These are phyloP conservation scores for Musa balbisiana DNA, from an alignment of 202 grass and related monocot species.

Conservation along the genomic window DNA sequence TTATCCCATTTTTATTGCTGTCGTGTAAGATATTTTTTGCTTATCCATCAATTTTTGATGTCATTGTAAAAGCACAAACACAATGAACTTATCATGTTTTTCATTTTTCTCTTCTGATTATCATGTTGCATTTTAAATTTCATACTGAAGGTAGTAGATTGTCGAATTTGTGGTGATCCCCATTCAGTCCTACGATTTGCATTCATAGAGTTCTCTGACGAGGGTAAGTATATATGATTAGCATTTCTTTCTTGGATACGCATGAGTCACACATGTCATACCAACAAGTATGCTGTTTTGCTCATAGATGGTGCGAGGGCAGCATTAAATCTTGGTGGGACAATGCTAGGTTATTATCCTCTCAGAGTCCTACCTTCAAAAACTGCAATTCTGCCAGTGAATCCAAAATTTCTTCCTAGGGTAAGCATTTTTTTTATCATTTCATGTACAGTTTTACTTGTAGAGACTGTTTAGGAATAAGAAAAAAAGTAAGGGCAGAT, in stretches of 20 bases:
- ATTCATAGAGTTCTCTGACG: slow-evolving; percentile 15
- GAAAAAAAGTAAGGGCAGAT: too few relatives aligned
- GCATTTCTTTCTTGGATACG: background rate
- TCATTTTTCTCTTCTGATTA: background rate
- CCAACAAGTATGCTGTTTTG: background rate
- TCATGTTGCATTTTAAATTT: background rate
- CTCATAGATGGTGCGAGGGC: slow-evolving; percentile 16
- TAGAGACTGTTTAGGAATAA: too few relatives aligned
- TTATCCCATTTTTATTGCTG: background rate
- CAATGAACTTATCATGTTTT: background rate
- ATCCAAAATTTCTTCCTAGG: slow-evolving; percentile 19
- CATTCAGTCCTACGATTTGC: slow-evolving; percentile 20
- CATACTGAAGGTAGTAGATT: slow-evolving; percentile 17
- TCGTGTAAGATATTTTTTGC: background rate
- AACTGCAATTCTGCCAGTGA: slow-evolving; percentile 21
- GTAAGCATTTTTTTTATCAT: background rate
- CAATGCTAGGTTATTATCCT: slow-evolving; percentile 15
- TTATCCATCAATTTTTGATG: background rate
- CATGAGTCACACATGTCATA: background rate
- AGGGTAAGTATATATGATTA: background rate
- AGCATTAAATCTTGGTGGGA: slow-evolving; percentile 13
- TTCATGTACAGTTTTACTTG: background rate
- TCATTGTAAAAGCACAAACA: background rate
- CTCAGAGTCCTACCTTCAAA: slow-evolving; percentile 23
- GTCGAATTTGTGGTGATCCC: slow-evolving; percentile 16